Base-by-base conservation (phyloP, 2,329 filamentous ascomycete genomes). In the Penicillium fuscoglaucum region DNA sequence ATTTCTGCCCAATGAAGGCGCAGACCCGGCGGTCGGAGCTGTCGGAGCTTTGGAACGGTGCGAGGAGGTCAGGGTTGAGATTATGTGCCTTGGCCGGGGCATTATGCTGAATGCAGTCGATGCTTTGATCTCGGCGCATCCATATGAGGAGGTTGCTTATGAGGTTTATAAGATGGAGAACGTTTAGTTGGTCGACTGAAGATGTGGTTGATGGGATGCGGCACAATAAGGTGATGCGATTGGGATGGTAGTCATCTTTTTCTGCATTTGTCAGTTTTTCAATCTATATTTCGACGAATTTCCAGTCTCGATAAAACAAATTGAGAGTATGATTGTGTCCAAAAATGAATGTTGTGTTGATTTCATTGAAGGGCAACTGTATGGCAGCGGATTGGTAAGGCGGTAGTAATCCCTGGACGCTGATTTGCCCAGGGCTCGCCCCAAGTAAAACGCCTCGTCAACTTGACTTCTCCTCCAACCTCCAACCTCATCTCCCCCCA, bases 141-240 rank as follows among this genome's bases (percentile, higher is more conserved):
- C 78, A 6, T 80, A 79, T 62, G 78, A 80, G 55, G 75, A 78
- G 61, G 74, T 77, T 26, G 75, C 72, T 13, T 78, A 78, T 67
- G 76, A 78, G 60, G 78, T 79, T 24, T 76, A 75, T 61, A 76
- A 72, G 60, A 69, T 78, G 66, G 78, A 80, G 63, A 66, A 76
- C 64, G 68, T 78, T 31, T 77, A 60, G 51, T 28, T 45, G 15
- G 33, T 35, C 9, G n/a, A 50, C 9, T 48, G 33, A 19, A 46
- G 6, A 26, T 28, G 19, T 45, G 50, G 17, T 44, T 33, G 50
- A 13, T 37, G 29, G 21, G 28, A 52, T 43, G 12, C 21, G 29
- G 17, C 28, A 19, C 24, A 26, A 52, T n/a, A 21, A 8, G 12
- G 6, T 15, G 29, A 47, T 53, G 29, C 21, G 13, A 35, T 37